phyloP scores from a whole-genome alignment of 2,329 filamentous ascomycete genomes.

The Fusarium vanettenii region DNA sequence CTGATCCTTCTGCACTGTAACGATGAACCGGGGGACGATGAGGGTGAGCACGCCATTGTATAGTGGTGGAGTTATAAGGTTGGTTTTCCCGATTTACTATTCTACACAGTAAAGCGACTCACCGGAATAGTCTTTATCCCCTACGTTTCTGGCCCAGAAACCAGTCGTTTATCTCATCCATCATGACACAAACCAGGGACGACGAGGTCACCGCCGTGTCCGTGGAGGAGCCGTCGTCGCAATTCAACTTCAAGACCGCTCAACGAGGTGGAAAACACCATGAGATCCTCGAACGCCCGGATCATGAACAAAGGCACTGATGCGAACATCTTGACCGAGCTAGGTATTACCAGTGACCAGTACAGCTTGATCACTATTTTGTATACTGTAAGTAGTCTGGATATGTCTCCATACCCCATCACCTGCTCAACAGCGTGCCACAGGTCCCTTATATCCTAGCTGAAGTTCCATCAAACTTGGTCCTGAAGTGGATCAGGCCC shows the following conservation, averaged over 20 bases:
- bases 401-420: not conserved
- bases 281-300: not conserved
- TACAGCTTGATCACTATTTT: not conserved
- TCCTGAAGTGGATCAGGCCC: not conserved
- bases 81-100: not conserved
- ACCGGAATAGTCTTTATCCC: not conserved
- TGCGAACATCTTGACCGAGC: not conserved
- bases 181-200: not conserved
- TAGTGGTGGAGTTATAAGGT: not conserved
- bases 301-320: not conserved
- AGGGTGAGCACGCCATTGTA: not conserved
- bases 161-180: not conserved
- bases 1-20: not conserved
- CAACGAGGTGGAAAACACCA: not conserved
- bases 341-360: not conserved
- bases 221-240: not conserved
- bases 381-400: not conserved
- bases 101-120: not conserved
- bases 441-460: not conserved
- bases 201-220: not conserved
- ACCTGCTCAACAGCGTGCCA: not conserved
- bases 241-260: not conserved
- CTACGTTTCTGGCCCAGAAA: not conserved
- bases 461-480: not conserved
- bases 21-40: not conserved